A percentile compares a stretch with the other conserved stretches of the same genome.
Conservation (phyloP, 306 rosid species). For the Amphicarpaea edgeworthii region DNA sequence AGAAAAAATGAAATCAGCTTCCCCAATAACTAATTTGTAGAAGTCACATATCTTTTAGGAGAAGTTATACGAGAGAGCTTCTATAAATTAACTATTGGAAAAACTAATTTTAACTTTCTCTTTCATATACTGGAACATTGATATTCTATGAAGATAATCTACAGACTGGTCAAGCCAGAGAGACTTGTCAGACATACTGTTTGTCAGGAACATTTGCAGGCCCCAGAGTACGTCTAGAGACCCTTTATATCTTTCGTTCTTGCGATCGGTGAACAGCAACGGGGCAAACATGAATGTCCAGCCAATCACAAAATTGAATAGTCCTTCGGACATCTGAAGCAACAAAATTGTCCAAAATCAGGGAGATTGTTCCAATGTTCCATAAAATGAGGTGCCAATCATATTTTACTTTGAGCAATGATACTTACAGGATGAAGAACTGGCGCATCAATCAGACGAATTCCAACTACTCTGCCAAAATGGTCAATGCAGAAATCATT, state of each 20-base stretch:
- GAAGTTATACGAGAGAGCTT: too few species aligned
- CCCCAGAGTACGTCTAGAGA: conserved; percentile 84
- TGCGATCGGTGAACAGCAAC: conserved; percentile 74
- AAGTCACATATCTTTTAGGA: too few species aligned
- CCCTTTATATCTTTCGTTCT: conserved; percentile 72
- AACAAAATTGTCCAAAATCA: conserved; percentile 31
- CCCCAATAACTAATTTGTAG: too few species aligned
- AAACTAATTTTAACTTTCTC: too few species aligned
- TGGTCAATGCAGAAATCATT: conserved; percentile 48
- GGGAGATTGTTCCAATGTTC: conserved; percentile 34
- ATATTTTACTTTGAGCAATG: conserved; percentile 28
- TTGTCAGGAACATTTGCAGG: conserved; percentile 90
- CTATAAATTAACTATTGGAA: too few species aligned
- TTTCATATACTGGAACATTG: background rate
- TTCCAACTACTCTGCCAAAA: conserved; percentile 84
- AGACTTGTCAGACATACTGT: conserved; percentile 61
- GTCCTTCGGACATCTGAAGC: conserved; percentile 83
- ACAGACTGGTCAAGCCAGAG: conserved; percentile 28
- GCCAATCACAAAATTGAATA: conserved; percentile 90
- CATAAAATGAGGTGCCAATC: too few species aligned
- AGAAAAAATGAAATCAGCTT: too few species aligned
- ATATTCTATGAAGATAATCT: conserved; percentile 22
- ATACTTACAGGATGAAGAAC: conserved; percentile 91
- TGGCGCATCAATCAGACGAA: conserved; percentile 77
- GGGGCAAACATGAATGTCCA: conserved; percentile 98